phyloP scores from a whole-genome alignment of 106 monocot genomes.

The Dendrobium officinale region DNA sequence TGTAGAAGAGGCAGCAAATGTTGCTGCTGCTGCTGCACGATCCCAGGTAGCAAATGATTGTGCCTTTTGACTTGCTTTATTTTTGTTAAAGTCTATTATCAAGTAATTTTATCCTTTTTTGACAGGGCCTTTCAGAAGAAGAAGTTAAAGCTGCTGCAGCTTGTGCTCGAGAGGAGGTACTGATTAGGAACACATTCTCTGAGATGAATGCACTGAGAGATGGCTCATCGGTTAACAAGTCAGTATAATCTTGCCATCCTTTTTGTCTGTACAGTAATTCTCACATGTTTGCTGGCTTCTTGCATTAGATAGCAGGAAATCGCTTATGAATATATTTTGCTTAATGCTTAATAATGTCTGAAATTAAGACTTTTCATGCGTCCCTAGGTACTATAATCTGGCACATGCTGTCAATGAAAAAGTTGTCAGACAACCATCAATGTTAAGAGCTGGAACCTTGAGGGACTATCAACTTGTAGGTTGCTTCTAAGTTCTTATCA shows the following conservation, averaged over 20 bases:
- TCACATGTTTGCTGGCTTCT: not conserved
- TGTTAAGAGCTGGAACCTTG: constrained; percentile 83
- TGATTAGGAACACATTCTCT: constrained; percentile 86
- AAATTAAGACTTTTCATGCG: not conserved
- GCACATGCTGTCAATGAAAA: constrained; percentile 96
- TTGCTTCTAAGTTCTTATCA: constrained; percentile 11
- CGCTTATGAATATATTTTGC: not conserved
- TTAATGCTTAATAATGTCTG: not conserved
- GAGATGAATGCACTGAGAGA: constrained; percentile 95
- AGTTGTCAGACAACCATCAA: constrained; percentile 81
- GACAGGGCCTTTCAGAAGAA: constrained; percentile 89
- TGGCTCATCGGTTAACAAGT: constrained; percentile 80
- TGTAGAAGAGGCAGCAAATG: constrained; percentile 86
- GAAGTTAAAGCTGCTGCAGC: constrained; percentile 86
- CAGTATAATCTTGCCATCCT: constrained; percentile 11
- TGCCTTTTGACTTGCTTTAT: not conserved
- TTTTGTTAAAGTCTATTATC: not conserved
- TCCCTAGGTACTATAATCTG: constrained; percentile 80
- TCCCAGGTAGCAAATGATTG: constrained; percentile 38
- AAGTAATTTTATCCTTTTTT: not conserved
- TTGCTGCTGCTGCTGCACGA: constrained; percentile 72
- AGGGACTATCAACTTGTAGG: constrained; percentile 94
- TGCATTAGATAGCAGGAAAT: not conserved
- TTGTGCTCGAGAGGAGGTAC: constrained; percentile 89
- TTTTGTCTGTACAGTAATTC: not conserved